Evolutionary conservation across 2,329 filamentous ascomycete species (phyloP), one percentile per base, ranked within the genome.

Genomic region (Exophiala bonariae): DNA sequence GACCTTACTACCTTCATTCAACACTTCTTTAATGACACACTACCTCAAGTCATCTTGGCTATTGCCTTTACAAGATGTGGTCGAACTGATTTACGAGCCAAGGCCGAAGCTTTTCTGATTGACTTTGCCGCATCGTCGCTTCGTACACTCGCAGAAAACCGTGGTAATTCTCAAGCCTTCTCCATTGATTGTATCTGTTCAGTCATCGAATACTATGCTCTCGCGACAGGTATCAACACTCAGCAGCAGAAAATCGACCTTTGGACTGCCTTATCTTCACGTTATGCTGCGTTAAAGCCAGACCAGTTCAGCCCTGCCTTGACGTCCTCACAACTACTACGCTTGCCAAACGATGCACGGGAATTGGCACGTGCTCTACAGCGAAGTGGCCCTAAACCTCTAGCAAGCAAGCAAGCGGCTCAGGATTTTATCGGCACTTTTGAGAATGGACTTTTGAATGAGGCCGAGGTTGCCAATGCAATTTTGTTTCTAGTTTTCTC

Each of bases 1-100:
- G 92, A 99, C 65, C 79, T 99, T n/a, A 87, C 88, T 2, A 88
- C 87, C 2, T 97, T 99, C 65, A 85, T 97, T 77, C 87, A 95
- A 55, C 91, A 97, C 67, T 99, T 99, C 75, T 90, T 91, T 65
- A 78, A 96, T 44, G 91, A 96, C 70, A 83, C 89, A 8, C 69
- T 96, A 37, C 83, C 90, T 62, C 95, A 95, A 75, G 88, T 89
- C 32, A 81, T 95, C 52, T 78, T 99, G 55, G 89, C 89, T 40
- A 76, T 96, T 47, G 89, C 92, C 3, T 96, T 96, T 69, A 95
- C 92, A 68, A 80, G 84, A 52, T 84, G 85, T n/a, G 81, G 81
- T 32, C 89, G 88, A 60, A 72, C 83, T 48, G 91, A 96, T 65
- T 72, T 99, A 43, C 88, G 89, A 63, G 86, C 85, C 4, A 97